Conservation (phyloP, 768 basidiomycete species). For the Xerocomus potaroensis region DNA sequence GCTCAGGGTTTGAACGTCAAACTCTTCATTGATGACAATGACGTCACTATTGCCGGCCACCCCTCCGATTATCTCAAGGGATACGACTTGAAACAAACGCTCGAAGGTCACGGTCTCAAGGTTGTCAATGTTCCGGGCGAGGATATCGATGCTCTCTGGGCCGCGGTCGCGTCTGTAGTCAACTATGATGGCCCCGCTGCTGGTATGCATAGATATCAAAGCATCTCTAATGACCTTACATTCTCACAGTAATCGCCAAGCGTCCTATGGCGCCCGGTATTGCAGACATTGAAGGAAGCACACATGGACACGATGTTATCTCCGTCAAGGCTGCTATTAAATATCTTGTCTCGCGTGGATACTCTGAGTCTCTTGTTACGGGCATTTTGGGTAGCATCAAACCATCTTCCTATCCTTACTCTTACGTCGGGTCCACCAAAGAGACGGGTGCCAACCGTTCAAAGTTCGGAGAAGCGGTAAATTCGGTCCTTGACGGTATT, state of each 20-base stretch:
- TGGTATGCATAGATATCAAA: constrained; percentile 36
- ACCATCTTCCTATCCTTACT: constrained; percentile 49
- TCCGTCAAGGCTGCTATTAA: constrained; percentile 75
- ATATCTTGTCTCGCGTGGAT: constrained; percentile 65
- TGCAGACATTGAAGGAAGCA: constrained; percentile 70
- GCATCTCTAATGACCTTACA: background rate
- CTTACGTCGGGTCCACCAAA: constrained; percentile 66
- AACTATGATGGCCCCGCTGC: constrained; percentile 73
- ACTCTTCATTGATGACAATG: constrained; percentile 84
- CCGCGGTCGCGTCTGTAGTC: constrained; percentile 52
- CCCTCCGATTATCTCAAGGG: constrained; percentile 84
- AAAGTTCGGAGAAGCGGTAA: constrained; percentile 82
- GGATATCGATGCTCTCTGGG: constrained; percentile 76
- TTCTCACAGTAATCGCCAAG: constrained; percentile 58
- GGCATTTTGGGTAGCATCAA: constrained; percentile 64
- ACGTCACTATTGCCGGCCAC: constrained; percentile 90
- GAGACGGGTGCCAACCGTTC: constrained; percentile 79
- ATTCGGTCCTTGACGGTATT: constrained; percentile 67
- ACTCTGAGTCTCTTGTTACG: constrained; percentile 42
- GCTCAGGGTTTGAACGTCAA: constrained; percentile 82
- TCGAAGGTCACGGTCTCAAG: constrained; percentile 79
- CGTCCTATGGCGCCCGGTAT: constrained; percentile 67
- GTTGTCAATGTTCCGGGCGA: constrained; percentile 73
- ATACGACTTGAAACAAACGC: constrained; percentile 64
- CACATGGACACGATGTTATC: constrained; percentile 83